These are phyloP conservation scores for Graphium sp. DNA, from an alignment of 2,329 filamentous ascomycete genomes.

Conservation along the genomic window DNA sequence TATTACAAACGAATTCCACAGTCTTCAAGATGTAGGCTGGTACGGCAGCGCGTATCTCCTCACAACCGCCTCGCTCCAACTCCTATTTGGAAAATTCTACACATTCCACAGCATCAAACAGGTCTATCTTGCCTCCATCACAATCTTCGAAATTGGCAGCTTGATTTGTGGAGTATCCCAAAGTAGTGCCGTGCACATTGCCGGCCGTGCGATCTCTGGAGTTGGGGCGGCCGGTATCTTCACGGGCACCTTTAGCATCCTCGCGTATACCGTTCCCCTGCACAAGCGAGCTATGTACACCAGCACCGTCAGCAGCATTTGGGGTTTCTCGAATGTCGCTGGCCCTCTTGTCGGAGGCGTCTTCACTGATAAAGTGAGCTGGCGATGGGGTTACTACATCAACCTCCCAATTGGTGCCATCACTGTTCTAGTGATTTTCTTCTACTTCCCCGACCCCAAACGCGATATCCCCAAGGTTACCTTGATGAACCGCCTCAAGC, in stretches of 20 bases:
- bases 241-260: slow-evolving; percentile 23
- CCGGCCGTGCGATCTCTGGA: slow-evolving; percentile 17
- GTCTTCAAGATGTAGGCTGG: slow-evolving; percentile 29
- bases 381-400: slow-evolving; percentile 24
- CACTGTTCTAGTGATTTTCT: slow-evolving; percentile 13
- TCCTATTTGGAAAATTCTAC: slow-evolving; percentile 22
- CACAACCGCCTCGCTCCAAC: slow-evolving; percentile 19
- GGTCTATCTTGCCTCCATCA: slow-evolving; percentile 18
- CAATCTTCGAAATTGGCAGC: slow-evolving; percentile 24
- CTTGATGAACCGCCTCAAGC: slow-evolving; percentile 10
- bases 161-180: slow-evolving; percentile 16
- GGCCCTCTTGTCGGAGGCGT: slow-evolving; percentile 17
- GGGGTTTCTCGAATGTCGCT: slow-evolving; percentile 22
- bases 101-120: slow-evolving; percentile 24
- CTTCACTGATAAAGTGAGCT: slow-evolving; percentile 17
- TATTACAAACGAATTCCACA: slow-evolving; percentile 22
- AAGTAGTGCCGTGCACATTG: slow-evolving; percentile 14
- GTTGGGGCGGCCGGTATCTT: slow-evolving; percentile 27
- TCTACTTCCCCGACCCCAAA: slow-evolving; percentile 10
- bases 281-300: slow-evolving; percentile 15
- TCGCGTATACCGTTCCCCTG: slow-evolving; percentile 18
- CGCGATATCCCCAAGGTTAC: too few relatives aligned
- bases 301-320: slow-evolving; percentile 21
- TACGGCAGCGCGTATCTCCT: slow-evolving; percentile 27
- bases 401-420: slow-evolving; percentile 19